Evolutionary conservation across 2,329 filamentous ascomycete genomes (phyloP), one percentile per base, ranked within the genome.

Genomic region (Xylaria sp.): DNA sequence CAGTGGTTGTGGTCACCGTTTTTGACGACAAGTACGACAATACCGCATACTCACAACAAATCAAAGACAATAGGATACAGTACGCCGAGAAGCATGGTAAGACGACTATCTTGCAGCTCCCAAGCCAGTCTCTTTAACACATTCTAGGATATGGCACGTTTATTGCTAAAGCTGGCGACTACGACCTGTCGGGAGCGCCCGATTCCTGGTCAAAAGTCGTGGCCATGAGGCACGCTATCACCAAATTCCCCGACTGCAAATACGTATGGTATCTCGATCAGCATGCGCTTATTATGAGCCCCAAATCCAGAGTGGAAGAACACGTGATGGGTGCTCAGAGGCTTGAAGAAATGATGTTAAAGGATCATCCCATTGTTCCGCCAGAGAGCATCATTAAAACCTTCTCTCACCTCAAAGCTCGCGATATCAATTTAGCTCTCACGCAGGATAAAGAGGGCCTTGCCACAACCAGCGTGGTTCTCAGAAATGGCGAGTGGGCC

Each of bases 381-480:
- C 96, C 96, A 0, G 93, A 97, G 80, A 97, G 93, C 81, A 94
- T 99, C 73, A 98, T 99, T 81, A 95, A 92, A 83, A 98, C 96
- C 0, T 97, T 97, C 77, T 83, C 87, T 17, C 90, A 97, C 76
- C 83, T 97, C n/a, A 89, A 88, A 69, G 90, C 89, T 39, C 85
- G 91, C 50, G 87, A 94, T 63, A 89, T 97, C 47, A 92, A 97
- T 71, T 84, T 98, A 15, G 86, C 97, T 44, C 78, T 97, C 42
- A 91, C 92, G 6, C 94, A 97, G 80, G 96, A 99, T 76, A 87
- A 86, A 54, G 90, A 92, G 39, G 94, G 95, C 5, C 77, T 99
- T 60, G 88, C 89, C 29, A 86, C 89, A 17, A 89, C 88, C 11
- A 97, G 93, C 79, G 91, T 97, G 69, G 82, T 98, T 15, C 77